phyloP scores from a whole-genome alignment of 2,329 filamentous ascomycete species.

The Fusarium piperis region DNA sequence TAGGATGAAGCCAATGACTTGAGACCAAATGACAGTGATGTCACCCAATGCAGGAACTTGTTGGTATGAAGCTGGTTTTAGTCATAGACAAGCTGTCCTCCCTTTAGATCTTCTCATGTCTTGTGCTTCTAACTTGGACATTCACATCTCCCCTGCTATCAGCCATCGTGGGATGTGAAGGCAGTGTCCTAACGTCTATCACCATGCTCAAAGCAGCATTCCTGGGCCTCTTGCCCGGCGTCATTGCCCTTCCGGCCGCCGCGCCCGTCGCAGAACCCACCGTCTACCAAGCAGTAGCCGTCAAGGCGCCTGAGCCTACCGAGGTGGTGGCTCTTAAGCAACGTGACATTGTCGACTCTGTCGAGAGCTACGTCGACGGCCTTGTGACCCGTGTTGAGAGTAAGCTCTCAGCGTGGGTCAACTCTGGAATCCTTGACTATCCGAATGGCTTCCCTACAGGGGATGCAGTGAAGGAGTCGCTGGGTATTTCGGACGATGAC shows the following conservation, averaged over 20 bases:
- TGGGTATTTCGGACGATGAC: constrained; percentile 67
- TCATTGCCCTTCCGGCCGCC: constrained; percentile 37
- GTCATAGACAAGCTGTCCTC: constrained; percentile 13
- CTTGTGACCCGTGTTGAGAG: constrained; percentile 62
- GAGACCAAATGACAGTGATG: constrained; percentile 20
- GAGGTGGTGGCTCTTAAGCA: constrained; percentile 35
- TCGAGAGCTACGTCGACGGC: constrained; percentile 62
- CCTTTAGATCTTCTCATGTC: not conserved
- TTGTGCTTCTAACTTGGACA: not conserved
- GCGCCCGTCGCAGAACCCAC: constrained; percentile 37
- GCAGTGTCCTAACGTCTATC: not conserved
- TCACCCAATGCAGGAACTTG: constrained; percentile 36
- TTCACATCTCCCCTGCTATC: not conserved
- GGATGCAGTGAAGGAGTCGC: constrained; percentile 66
- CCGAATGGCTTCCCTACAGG: constrained; percentile 74
- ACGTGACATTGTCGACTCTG: constrained; percentile 51
- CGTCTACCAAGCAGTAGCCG: constrained; percentile 12
- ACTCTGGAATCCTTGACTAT: constrained; percentile 72
- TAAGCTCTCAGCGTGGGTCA: constrained; percentile 67
- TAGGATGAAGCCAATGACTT: constrained; percentile 16
- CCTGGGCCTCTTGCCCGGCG: constrained; percentile 36
- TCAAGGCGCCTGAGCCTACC: constrained; percentile 40
- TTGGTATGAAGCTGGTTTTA: not conserved
- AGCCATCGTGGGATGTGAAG: not conserved
- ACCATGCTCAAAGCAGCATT: constrained; percentile 33